Evolutionary conservation across 208 protist species (phyloP).

Genomic region (Trypanosoma vivax): DNA sequence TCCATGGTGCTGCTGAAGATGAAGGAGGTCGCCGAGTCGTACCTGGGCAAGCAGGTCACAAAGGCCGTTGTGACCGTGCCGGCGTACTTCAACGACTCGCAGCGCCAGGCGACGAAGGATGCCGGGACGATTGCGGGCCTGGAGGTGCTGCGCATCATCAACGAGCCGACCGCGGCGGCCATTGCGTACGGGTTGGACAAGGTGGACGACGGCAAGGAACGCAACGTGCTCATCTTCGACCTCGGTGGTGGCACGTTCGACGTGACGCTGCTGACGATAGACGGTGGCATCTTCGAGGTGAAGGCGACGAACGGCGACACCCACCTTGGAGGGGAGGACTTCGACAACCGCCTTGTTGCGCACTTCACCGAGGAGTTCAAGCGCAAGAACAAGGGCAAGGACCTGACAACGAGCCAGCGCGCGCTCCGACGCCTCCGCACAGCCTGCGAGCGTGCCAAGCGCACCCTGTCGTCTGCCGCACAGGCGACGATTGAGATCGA

Average conservation of each 20-base stretch:
- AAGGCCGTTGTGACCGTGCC: conserved; percentile 96
- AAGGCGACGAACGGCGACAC: conserved; percentile 97
- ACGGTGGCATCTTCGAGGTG: conserved; percentile 98
- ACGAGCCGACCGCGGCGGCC: conserved; percentile 96
- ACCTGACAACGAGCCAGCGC: conserved; percentile 53
- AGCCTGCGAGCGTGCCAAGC: conserved; percentile 94
- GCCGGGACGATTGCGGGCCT: conserved; percentile 95
- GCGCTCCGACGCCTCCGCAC: conserved; percentile 79
- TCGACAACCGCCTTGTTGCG: conserved; percentile 92
- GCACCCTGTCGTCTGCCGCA: conserved; percentile 92
- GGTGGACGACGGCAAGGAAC: conserved; percentile 25
- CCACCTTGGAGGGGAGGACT: conserved; percentile 94
- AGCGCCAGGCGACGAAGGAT: conserved; percentile 98
- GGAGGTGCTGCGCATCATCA: conserved; percentile 95
- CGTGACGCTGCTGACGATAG: conserved; percentile 97
- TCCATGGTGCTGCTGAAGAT: conserved; percentile 94
- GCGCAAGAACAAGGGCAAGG: conserved; percentile 68
- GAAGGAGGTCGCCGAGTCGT: conserved; percentile 93
- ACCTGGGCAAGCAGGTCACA: conserved; percentile 90
- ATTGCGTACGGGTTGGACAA: conserved; percentile 97
- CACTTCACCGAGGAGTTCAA: conserved; percentile 97
- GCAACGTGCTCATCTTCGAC: conserved; percentile 94
- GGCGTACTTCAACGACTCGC: conserved; percentile 97
- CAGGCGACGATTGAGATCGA: conserved; percentile 96
- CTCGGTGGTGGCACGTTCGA: conserved; percentile 96